These are phyloP conservation scores for Stagonosporopsis rhizophila DNA, from an alignment of 2,329 filamentous ascomycete genomes.

Conservation along the genomic window DNA sequence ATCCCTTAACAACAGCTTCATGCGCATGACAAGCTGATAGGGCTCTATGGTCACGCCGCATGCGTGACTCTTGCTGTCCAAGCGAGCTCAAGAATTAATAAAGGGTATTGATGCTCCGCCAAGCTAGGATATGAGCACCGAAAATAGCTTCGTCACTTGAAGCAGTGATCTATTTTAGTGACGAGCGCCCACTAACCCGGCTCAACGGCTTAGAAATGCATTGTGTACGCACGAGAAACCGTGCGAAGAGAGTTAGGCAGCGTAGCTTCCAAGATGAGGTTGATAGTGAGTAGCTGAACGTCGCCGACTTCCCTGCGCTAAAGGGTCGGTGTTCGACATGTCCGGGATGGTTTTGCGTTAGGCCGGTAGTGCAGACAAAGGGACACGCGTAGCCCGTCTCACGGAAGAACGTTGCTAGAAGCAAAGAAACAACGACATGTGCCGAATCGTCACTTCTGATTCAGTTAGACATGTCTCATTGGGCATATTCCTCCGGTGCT, in stretches of 20 bases:
- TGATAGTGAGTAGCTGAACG: not conserved
- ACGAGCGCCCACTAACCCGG: not conserved
- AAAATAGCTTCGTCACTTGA: not conserved
- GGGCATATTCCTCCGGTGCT: not conserved
- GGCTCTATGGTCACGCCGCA: not conserved
- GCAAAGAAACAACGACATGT: slow-evolving; percentile 1
- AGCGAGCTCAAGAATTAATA: slow-evolving; percentile 5
- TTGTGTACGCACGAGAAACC: not conserved
- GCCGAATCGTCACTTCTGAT: not conserved
- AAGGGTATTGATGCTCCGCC: not conserved
- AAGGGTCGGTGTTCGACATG: slow-evolving; percentile 3
- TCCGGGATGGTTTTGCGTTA: slow-evolving; percentile 6
- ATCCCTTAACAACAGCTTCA: not conserved
- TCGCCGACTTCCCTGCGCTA: slow-evolving; percentile 15
- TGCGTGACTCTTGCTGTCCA: slow-evolving; percentile 10
- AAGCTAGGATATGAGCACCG: not conserved
- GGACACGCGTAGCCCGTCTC: not conserved
- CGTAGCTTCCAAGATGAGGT: not conserved
- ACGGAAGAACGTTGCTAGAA: slow-evolving; percentile 5
- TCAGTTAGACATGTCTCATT: slow-evolving; percentile 1
- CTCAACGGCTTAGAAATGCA: not conserved
- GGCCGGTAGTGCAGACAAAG: slow-evolving; percentile 10
- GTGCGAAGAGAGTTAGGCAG: not conserved
- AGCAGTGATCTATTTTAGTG: not conserved
- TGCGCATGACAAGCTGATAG: not conserved